phyloP scores from a whole-genome alignment of 2,329 filamentous ascomycete species.

The Sporothrix schenckii region DNA sequence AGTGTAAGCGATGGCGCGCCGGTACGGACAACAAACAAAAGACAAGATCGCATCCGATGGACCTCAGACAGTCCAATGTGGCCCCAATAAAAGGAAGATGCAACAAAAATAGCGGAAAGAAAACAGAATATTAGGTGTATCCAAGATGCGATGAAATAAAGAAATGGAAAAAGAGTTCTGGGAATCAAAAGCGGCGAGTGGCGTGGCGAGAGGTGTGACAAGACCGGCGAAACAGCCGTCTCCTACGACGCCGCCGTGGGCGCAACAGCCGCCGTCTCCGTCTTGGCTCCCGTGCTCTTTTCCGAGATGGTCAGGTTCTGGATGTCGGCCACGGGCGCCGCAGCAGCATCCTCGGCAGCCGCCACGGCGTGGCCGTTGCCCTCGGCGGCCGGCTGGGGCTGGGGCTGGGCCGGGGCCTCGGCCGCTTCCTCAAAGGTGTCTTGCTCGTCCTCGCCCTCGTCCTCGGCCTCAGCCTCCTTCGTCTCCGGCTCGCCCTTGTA shows the following conservation, averaged over 20 bases:
- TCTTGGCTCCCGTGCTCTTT: constrained; percentile 25
- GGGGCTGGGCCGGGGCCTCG: background rate
- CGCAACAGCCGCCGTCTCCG: constrained; percentile 7
- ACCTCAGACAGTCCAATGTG: background rate
- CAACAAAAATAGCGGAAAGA: background rate
- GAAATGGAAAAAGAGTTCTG: background rate
- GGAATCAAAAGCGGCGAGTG: background rate
- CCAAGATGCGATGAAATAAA: background rate
- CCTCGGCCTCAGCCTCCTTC: background rate
- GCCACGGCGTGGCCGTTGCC: constrained; percentile 22
- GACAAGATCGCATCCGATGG: background rate
- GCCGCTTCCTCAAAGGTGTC: constrained; percentile 21
- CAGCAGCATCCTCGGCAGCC: constrained; percentile 23
- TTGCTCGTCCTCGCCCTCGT: constrained; percentile 21
- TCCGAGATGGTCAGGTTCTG: constrained; percentile 32
- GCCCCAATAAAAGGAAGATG: background rate
- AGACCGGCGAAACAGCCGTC: no score
- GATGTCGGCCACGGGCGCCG: constrained; percentile 12
- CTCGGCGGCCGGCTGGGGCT: constrained; percentile 22
- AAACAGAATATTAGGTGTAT: background rate
- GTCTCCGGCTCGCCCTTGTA: constrained; percentile 38
- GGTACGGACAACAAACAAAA: background rate
- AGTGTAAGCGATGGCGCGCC: background rate
- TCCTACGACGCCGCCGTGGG: constrained; percentile 17
- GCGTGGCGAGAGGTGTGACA: background rate